Evolutionary conservation across 352 stramenopile species (phyloP), one percentile per base, ranked within the genome.

Genomic region (Pythium pyrilobum): DNA sequence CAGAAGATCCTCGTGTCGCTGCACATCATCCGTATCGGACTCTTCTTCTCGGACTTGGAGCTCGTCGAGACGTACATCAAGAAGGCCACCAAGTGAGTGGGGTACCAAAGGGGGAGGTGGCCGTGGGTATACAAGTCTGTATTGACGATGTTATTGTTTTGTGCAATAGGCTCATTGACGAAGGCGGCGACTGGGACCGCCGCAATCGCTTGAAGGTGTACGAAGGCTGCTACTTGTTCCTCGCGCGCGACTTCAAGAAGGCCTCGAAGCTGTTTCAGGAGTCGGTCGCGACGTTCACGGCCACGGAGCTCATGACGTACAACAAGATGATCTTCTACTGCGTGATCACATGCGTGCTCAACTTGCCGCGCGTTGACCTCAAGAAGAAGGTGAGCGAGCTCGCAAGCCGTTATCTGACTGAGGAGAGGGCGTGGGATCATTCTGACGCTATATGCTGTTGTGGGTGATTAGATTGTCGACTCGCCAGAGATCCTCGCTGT

Each of bases 141-240:
- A n/a, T 7, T 29, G 18, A 20, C 25, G 38, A 10, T 56, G 18
- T 51, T 24, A 31, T 50, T 34, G 11, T 52, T 24, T 29, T 32
- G 39, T 34, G 24, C 42, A 49, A 44, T 48, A 88, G 77, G 40
- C 52, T 92, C 2, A 97, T 97, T 48, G 96, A 98, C 52, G 90
- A 96, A 59, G 96, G 96, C 34, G 96, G 96, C 31, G 97, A 99
- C 73, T 99, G 97, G 97, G 97, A 99, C 72, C 89, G 96, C 43
- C 92, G 96, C 39, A 99, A 99, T 78, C 88, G 97, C 15, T 78
- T 99, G 25, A 98, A 98, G 77, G 96, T 99, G 13, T 99, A 99
- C 77, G 88, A 98, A 68, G 96, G 94, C 11, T 85, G 97, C 48
- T 97, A 96, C 57, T 66, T 95, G 39, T 70, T 99, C 20, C 86